Base-by-base conservation (phyloP, 352 stramenopile species). In the Phytophthora pini region DNA sequence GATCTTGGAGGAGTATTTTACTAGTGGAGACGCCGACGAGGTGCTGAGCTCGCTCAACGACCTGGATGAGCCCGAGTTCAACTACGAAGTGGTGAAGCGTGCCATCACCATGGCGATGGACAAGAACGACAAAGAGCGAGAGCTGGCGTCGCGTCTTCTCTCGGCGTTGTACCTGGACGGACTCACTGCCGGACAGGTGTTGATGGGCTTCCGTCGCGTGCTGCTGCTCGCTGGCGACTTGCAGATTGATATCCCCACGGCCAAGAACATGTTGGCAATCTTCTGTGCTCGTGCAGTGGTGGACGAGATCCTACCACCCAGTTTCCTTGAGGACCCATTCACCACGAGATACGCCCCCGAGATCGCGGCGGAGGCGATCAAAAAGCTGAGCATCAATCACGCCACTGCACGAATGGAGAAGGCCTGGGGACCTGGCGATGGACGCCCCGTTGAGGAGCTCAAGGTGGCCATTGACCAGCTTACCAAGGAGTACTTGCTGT, bases 301-400 rank as follows among this genome's bases (percentile, higher is more conserved):
- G 36, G 98, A 99, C 68, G 98, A 99, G 72, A 97, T 99, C 32
- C 69, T 99, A 11, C 95, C 98, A 34, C 98, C 98, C 17, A 98
- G 95, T 39, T 99, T 99, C 68, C 72, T 99, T 11, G 96, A 97
- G 54, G 96, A 99, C 62, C 91, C 95, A 32, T 97, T 99, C 71
- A 97, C 99, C 64, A 75, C 90, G 56, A 84, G 87, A 36, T 97
- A 98, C 56, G 95, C 95, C 13, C 94, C 97, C 36, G 81, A 93
- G 46, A 97, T 99, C n/a, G 93, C 98, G 10, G 92, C 95, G 11
- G 96, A 98, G 58, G 96, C 97, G 6, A 97, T 99, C 63, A 90
- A 97, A 72, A 90, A 99, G 59, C 83, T 99, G 40, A 98, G 90
- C 47, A 95, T 98, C 72, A 98, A 99, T 65, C 97, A 99, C 74